These are phyloP conservation scores for Silene uniflora DNA, from an alignment of 148 eudicot genomes.

Conservation along the genomic window DNA sequence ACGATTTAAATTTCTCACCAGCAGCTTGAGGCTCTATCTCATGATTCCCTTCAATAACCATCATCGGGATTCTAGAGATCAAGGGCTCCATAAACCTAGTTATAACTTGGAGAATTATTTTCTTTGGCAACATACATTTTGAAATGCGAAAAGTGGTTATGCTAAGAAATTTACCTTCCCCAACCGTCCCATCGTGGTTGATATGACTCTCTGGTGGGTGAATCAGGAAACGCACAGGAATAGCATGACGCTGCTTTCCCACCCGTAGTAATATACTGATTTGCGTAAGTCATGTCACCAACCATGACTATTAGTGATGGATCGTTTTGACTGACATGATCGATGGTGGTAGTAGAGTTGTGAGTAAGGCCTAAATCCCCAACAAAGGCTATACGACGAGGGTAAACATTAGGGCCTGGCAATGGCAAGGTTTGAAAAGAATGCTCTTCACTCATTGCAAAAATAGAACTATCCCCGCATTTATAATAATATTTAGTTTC, in stretches of 20 bases:
- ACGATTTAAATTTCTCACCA: constrained; percentile 60
- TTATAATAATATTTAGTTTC: constrained; percentile 68
- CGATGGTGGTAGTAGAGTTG: constrained; percentile 77
- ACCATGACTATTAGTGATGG: constrained; percentile 75
- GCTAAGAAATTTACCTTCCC: constrained; percentile 63
- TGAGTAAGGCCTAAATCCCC: constrained; percentile 91
- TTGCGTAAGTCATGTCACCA: constrained; percentile 85
- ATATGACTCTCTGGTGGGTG: constrained; percentile 81
- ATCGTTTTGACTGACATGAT: constrained; percentile 68
- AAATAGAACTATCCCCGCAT: constrained; percentile 76
- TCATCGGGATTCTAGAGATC: constrained; percentile 79
- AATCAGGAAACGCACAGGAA: constrained; percentile 73
- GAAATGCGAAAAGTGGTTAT: not conserved
- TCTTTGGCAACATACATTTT: not conserved
- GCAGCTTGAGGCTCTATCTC: constrained; percentile 87
- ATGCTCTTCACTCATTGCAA: constrained; percentile 70
- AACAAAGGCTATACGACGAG: constrained; percentile 64
- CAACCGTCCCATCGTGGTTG: constrained; percentile 99
- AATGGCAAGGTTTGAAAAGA: constrained; percentile 55
- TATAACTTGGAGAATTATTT: constrained; percentile 5
- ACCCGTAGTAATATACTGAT: constrained; percentile 79
- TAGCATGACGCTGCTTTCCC: constrained; percentile 76
- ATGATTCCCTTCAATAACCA: constrained; percentile 93
- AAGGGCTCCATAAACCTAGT: constrained; percentile 84
- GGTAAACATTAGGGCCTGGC: constrained; percentile 58